Evolutionary conservation across 345 rosid species (phyloP), one percentile per base, ranked within the genome.

Genomic region (Citrus maxima): DNA sequence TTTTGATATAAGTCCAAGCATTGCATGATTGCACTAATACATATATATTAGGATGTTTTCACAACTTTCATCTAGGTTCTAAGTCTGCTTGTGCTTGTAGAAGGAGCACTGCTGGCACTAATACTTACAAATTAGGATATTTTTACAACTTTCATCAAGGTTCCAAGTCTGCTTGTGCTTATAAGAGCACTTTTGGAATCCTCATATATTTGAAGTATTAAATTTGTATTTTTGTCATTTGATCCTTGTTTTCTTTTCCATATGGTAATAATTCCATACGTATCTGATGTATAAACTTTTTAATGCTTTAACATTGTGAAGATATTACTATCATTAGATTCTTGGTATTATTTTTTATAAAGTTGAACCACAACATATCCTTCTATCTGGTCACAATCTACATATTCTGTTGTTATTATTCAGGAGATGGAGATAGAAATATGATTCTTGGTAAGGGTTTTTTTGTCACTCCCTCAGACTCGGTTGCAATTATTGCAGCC

Each of bases 391-490:
- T 21, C 64, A 55, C 42, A 22, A 7, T 8, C 30, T 59, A n/a
- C 19, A 58, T 60, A 12, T 74, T 74, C 62, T 72, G 30, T 67
- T 42, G 7, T 70, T 67, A 22, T 81, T 81, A 37, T 82, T n/a
- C 86, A 92, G 99, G 97, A 55, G 99, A 95, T 69, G 99, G 98
- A 62, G 98, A 93, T 80, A 88, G 99, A 85, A 95, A 95, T 88
- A 95, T 93, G 99, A 88, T 95, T 81, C 88, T 93, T 21, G 98
- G 99, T 78, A 89, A 84, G 76, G 83, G 85, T 2, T 93, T 95
- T 84, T 95, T 95, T 77, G 92, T 95, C 60, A 95, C 98, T 62
- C 98, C 98, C 72, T 95, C 97, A 30, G 98, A 95, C 72, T 95
- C 99, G 7, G 97, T 93, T 55, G 99, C 99, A 80, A 80, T 95